Evolutionary conservation across 2,329 filamentous ascomycete genomes (phyloP).

Genomic region (Cercospora janseana): DNA sequence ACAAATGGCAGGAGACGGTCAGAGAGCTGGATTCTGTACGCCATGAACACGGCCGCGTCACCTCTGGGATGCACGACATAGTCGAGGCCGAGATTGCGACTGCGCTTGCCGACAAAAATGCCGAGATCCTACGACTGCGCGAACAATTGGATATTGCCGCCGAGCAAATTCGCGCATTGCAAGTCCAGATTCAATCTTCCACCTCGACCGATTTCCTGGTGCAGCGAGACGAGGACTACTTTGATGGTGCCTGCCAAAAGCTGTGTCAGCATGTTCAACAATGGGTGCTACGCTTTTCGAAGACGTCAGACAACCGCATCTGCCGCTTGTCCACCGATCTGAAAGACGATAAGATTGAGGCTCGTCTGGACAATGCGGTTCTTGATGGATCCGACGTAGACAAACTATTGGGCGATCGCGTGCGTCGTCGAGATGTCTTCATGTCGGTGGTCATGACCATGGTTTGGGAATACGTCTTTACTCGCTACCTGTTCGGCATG

Average conservation of each 20-base stretch:
- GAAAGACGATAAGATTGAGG: constrained; percentile 87
- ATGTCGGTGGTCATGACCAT: constrained; percentile 99
- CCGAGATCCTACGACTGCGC: constrained; percentile 75
- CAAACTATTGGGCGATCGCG: constrained; percentile 79
- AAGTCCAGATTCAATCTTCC: constrained; percentile 58
- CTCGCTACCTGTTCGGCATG: constrained; percentile 97
- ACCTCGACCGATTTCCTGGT: constrained; percentile 70
- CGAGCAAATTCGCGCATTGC: constrained; percentile 59
- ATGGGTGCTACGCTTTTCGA: constrained; percentile 97
- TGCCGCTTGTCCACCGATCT: constrained; percentile 82
- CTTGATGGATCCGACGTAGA: constrained; percentile 94
- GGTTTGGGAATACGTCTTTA: constrained; percentile 99
- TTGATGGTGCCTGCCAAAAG: constrained; percentile 88
- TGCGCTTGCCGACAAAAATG: constrained; percentile 75
- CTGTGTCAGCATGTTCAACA: constrained; percentile 94
- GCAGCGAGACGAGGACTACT: constrained; percentile 87
- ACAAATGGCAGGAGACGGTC: constrained; percentile 56
- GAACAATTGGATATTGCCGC: constrained; percentile 72
- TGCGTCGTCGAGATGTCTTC: constrained; percentile 87
- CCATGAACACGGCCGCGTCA: constrained; percentile 61
- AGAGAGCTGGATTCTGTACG: constrained; percentile 69
- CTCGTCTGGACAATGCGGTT: constrained; percentile 89
- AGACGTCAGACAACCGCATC: constrained; percentile 88
- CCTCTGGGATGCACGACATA: constrained; percentile 61
- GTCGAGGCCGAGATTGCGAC: constrained; percentile 61